These are phyloP conservation scores for Rosa chinensis DNA, from an alignment of 306 rosid genomes.

Conservation along the genomic window DNA sequence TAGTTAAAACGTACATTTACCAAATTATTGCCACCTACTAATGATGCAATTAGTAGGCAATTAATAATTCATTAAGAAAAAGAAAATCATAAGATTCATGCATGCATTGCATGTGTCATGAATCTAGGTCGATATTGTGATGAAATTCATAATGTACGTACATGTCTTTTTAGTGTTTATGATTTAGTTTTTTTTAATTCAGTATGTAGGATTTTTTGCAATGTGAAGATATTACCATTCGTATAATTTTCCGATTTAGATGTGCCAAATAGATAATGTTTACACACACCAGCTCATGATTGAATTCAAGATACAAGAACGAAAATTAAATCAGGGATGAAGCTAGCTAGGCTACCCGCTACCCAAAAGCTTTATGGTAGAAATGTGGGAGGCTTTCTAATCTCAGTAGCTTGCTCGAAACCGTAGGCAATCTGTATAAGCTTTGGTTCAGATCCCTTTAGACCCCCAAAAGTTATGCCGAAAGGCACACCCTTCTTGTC, in stretches of 20 bases:
- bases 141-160: no score
- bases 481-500: conserved; percentile 37
- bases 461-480: conserved; percentile 48
- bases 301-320: neutral
- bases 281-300: neutral
- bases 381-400: conserved; percentile 39
- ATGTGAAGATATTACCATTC: neutral
- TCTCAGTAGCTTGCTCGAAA: conserved; percentile 54
- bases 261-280: neutral
- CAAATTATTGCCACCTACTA: no score
- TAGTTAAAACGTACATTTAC: no score
- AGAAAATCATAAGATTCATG: no score
- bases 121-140: no score
- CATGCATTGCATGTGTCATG: no score
- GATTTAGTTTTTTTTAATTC: no score
- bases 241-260: neutral
- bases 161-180: no score
- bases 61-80: no score
- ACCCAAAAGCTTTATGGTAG: neutral
- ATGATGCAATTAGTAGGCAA: no score
- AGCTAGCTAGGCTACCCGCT: neutral
- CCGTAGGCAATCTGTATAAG: conserved; percentile 52
- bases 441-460: conserved; percentile 47
- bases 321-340: neutral
- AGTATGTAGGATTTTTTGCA: neutral